These are phyloP conservation scores for Avena sativa DNA, from an alignment of 176 grass and related monocot species.

Conservation along the genomic window DNA sequence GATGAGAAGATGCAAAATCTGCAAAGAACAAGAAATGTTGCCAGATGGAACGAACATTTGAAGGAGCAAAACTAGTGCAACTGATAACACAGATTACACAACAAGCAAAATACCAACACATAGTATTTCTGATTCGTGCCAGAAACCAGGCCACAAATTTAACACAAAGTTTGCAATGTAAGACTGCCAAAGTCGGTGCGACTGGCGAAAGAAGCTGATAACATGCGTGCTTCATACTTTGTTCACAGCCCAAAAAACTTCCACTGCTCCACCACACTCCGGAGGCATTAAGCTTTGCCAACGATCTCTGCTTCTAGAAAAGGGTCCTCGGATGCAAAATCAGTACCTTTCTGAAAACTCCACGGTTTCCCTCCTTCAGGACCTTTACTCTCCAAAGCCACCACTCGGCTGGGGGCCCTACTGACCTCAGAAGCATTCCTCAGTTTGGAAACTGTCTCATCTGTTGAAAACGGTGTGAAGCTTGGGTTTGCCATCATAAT, in stretches of 20 bases:
- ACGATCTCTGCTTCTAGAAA: neutral
- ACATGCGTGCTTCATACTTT: neutral
- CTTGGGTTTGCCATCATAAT: conserved; percentile 2
- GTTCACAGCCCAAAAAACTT: neutral
- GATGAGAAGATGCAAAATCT: too few species aligned
- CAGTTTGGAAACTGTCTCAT: neutral
- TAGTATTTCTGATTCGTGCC: neutral
- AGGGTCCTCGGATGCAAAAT: neutral
- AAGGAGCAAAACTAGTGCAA: neutral
- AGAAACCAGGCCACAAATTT: neutral
- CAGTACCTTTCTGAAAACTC: neutral
- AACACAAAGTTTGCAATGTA: neutral
- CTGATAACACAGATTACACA: neutral
- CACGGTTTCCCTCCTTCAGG: neutral
- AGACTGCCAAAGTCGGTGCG: neutral
- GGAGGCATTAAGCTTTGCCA: neutral
- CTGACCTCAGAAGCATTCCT: neutral
- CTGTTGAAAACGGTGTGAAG: neutral
- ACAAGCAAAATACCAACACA: neutral
- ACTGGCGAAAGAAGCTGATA: neutral
- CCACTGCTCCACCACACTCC: neutral
- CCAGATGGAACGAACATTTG: neutral
- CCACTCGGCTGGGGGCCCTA: neutral
- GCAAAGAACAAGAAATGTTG: too few species aligned
- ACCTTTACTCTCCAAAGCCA: neutral